A percentile compares a stretch with the other conserved stretches of the same genome.
These are phyloP conservation scores for Kodamaea laetipori DNA, from an alignment of 805 yeast species.

Conservation along the genomic window DNA sequence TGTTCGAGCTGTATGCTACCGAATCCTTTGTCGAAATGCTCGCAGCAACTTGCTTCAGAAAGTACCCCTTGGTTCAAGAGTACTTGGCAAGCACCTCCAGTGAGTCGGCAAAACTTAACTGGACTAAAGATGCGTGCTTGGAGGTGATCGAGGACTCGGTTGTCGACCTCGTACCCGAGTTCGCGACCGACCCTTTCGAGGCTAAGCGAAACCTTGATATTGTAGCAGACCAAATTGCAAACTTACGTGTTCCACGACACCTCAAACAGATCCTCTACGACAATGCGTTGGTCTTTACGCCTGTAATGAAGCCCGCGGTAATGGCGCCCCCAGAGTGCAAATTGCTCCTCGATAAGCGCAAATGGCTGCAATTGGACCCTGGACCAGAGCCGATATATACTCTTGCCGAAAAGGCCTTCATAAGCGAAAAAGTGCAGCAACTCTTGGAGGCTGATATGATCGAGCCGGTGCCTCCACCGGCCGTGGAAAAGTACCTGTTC, in stretches of 20 bases:
- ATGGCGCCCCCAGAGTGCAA: not conserved
- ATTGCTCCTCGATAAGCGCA: not conserved
- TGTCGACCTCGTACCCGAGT: not conserved
- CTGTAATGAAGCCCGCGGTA: not conserved
- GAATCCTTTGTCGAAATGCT: not conserved
- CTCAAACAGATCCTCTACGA: not conserved
- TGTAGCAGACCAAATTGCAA: not conserved
- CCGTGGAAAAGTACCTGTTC: not conserved
- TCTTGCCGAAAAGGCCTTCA: not conserved
- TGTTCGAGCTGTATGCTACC: not conserved
- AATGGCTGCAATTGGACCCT: not conserved
- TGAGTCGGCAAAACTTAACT: not conserved
- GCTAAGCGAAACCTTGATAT: not conserved
- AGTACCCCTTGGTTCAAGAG: constrained; percentile 1
- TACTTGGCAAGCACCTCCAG: not conserved
- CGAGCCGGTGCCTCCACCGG: not conserved
- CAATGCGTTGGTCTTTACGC: constrained; percentile 1
- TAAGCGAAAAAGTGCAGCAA: not conserved
- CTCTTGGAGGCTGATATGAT: not conserved
- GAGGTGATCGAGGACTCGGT: constrained; percentile 4
- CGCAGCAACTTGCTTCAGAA: constrained; percentile 3
- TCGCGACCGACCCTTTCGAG: not conserved
- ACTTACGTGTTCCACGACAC: not conserved
- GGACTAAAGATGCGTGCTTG: not conserved
- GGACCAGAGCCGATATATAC: not conserved